Conservation (phyloP, 2,329 filamentous ascomycete genomes). For the Trichophyton equinum region DNA sequence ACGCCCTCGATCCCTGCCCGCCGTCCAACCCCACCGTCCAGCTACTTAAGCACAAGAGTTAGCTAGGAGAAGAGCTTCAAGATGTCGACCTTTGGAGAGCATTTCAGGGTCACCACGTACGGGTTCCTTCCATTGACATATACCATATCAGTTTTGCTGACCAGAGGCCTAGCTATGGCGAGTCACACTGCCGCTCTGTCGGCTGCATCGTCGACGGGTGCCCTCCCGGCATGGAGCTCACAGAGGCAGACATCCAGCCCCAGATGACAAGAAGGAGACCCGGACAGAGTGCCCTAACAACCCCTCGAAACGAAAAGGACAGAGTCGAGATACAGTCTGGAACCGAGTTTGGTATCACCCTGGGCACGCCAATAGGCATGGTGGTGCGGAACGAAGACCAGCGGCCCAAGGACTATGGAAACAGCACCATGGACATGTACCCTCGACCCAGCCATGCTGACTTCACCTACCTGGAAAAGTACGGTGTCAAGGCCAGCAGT, state of each 20-base stretch:
- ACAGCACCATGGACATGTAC: conserved; percentile 79
- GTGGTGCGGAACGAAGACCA: conserved; percentile 87
- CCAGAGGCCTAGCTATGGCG: conserved; percentile 49
- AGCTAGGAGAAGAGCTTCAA: conserved; percentile 13
- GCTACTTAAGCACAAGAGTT: neutral
- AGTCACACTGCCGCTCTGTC: conserved; percentile 84
- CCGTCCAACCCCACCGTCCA: neutral
- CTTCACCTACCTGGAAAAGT: conserved; percentile 95
- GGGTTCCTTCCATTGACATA: conserved; percentile 6
- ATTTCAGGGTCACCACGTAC: conserved; percentile 66
- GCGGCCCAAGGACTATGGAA: conserved; percentile 79
- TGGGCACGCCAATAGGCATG: conserved; percentile 83
- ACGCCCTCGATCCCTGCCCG: neutral
- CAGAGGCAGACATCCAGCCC: conserved; percentile 79
- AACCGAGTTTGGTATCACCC: conserved; percentile 75
- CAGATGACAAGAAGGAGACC: conserved; percentile 85
- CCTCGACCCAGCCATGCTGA: conserved; percentile 88
- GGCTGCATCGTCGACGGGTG: conserved; percentile 91
- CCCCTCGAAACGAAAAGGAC: conserved; percentile 86
- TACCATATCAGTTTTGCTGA: conserved; percentile 16
- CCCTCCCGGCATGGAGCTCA: conserved; percentile 75
- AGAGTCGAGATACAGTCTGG: conserved; percentile 84
- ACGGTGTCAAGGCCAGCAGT: conserved; percentile 81
- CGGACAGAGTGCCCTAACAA: conserved; percentile 80
- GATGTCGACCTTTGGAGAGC: conserved; percentile 73